A percentile compares a stretch with the other conserved stretches of the same genome.
phyloP scores from a whole-genome alignment of 129 eudicot species.

The Artemisia argyi region DNA sequence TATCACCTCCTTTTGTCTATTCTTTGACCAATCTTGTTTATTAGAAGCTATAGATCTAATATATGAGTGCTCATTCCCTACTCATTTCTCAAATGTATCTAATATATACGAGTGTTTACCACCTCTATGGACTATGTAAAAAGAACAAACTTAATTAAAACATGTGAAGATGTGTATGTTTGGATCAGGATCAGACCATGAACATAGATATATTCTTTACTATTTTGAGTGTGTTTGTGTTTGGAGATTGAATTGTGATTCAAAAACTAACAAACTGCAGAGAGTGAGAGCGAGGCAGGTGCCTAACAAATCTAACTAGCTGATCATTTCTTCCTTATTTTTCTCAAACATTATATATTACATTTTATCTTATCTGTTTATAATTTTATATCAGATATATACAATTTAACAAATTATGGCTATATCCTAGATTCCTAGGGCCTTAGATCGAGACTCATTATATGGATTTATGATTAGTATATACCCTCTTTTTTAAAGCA shows the following conservation, averaged over 20 bases:
- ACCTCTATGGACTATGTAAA: background rate
- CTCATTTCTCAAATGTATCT: background rate
- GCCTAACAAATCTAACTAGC: constrained; percentile 22
- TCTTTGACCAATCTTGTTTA: background rate
- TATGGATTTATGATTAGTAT: no score
- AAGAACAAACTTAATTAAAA: background rate
- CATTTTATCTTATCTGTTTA: background rate
- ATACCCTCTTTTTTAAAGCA: no score
- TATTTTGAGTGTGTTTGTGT: constrained; percentile 12
- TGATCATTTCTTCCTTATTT: background rate
- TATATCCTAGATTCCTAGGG: no score
- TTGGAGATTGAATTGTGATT: constrained; percentile 8
- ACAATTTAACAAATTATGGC: no score
- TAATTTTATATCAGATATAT: no score
- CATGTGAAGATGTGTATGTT: no score
- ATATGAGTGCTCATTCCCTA: background rate
- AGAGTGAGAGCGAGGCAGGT: constrained; percentile 23
- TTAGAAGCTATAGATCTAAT: no score
- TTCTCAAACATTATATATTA: no score
- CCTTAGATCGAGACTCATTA: no score
- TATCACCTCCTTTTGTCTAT: background rate
- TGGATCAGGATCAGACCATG: background rate
- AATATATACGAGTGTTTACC: background rate
- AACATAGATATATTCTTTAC: background rate
- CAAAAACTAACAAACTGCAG: constrained; percentile 10